Percentiles rank a stretch among this genome's conserved stretches.
phyloP scores from a whole-genome alignment of 2,329 filamentous ascomycete species.

The Penicillium crustosum region DNA sequence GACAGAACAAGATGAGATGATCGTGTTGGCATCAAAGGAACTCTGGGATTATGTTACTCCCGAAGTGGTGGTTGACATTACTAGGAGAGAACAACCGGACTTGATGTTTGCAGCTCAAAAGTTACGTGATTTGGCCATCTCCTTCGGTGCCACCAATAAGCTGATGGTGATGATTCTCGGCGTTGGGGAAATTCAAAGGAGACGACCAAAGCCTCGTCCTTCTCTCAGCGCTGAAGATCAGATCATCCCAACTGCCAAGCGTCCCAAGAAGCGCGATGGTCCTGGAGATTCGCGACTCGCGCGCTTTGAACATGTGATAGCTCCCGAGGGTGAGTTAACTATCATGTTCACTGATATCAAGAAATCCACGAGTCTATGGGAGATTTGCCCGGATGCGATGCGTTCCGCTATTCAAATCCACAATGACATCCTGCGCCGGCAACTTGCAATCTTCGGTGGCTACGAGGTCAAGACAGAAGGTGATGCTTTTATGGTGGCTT shows the following conservation, averaged over 20 bases:
- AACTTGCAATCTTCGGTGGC: conserved; percentile 87
- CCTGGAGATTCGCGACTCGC: conserved; percentile 83
- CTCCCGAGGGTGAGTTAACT: conserved; percentile 84
- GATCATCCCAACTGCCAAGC: conserved; percentile 63
- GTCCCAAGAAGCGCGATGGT: conserved; percentile 61
- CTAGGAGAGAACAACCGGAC: conserved; percentile 79
- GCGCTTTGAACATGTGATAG: conserved; percentile 85
- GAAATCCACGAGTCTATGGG: conserved; percentile 94
- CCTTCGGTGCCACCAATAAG: conserved; percentile 89
- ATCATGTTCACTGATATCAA: conserved; percentile 99
- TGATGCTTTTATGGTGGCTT: conserved; percentile 98
- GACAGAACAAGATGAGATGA: conserved; percentile 87
- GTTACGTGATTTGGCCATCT: conserved; percentile 89
- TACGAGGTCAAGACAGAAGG: conserved; percentile 99
- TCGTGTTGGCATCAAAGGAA: conserved; percentile 85
- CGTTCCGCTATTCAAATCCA: conserved; percentile 94
- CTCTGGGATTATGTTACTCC: conserved; percentile 93
- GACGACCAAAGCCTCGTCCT: conserved; percentile 73
- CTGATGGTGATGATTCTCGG: conserved; percentile 99
- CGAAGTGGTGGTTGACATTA: conserved; percentile 88
- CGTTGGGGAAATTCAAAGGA: conserved; percentile 83
- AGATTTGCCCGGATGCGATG: conserved; percentile 93
- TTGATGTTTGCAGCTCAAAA: conserved; percentile 95
- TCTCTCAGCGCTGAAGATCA: conserved; percentile 72
- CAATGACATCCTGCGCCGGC: conserved; percentile 93